Percentiles rank a stretch among this genome's conserved stretches.
These are phyloP conservation scores for Yamadazyma phyllophila DNA, from an alignment of 805 yeast genomes.

Conservation along the genomic window DNA sequence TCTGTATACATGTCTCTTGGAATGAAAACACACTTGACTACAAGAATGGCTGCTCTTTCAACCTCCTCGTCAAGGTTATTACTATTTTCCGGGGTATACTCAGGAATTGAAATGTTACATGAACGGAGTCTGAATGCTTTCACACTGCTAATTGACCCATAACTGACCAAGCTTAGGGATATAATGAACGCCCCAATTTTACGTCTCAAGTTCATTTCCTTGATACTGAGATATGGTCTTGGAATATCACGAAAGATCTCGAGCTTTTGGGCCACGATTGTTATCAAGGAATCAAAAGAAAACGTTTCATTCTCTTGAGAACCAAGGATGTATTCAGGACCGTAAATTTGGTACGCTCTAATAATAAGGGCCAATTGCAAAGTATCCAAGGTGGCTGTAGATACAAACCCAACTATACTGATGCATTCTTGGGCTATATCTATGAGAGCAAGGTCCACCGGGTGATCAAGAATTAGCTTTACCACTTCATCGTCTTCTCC, in stretches of 20 bases:
- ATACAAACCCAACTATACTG: constrained; percentile 27
- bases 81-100: constrained; percentile 4
- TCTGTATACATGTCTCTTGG: constrained; percentile 3
- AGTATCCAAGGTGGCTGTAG: constrained; percentile 45
- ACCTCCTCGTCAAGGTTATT: constrained; percentile 8
- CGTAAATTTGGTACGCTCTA: constrained; percentile 46
- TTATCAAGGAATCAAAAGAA: constrained; percentile 6
- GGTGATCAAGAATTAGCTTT: constrained; percentile 11
- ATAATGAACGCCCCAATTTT: constrained; percentile 9
- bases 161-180: not conserved
- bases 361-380: constrained; percentile 53
- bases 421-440: constrained; percentile 21
- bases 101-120: constrained; percentile 7
- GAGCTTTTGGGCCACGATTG: constrained; percentile 6
- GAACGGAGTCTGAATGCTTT: not conserved
- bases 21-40: constrained; percentile 1
- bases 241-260: constrained; percentile 11
- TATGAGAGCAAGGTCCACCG: constrained; percentile 1
- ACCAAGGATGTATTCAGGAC: constrained; percentile 54
- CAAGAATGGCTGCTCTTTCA: constrained; percentile 6
- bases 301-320: constrained; percentile 7
- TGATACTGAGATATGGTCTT: not conserved
- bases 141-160: constrained; percentile 9
- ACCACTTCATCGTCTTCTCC: constrained; percentile 14
- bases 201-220: constrained; percentile 8